Percentiles rank a stretch among this genome's conserved stretches.
Conservation (phyloP, 805 yeast genomes). For the Schizosaccharomyces octosporus region DNA sequence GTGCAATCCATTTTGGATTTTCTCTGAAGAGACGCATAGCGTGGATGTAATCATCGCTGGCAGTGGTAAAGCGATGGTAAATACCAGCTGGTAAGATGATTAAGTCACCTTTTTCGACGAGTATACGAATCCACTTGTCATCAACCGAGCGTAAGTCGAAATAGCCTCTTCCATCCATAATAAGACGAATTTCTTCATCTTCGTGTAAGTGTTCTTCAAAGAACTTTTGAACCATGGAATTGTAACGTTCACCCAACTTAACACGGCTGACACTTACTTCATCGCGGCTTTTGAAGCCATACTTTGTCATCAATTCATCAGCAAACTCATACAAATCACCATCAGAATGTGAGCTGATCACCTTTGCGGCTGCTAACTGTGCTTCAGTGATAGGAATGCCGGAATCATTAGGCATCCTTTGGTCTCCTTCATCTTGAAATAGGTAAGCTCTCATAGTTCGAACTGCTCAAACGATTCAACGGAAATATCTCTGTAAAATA, state of each 20-base stretch:
- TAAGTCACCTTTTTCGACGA: slow-evolving; percentile 36
- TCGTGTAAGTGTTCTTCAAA: slow-evolving; percentile 79
- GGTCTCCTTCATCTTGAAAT: slow-evolving; percentile 38
- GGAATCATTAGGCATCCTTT: slow-evolving; percentile 47
- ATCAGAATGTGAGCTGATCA: slow-evolving; percentile 28
- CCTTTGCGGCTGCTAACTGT: slow-evolving; percentile 37
- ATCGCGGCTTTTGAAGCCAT: slow-evolving; percentile 65
- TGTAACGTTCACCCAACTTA: slow-evolving; percentile 22
- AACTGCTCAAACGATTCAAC: neutral
- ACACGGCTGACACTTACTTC: slow-evolving; percentile 5
- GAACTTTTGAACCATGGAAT: slow-evolving; percentile 36
- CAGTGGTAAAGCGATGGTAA: slow-evolving; percentile 74
- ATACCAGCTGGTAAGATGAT: slow-evolving; percentile 64
- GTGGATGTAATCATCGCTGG: slow-evolving; percentile 33
- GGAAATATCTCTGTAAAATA: neutral
- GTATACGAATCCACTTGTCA: slow-evolving; percentile 56
- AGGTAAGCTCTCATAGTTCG: slow-evolving; percentile 28
- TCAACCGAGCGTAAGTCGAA: slow-evolving; percentile 56
- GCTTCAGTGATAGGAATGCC: slow-evolving; percentile 31
- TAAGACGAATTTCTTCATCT: slow-evolving; percentile 87
- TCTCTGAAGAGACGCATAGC: slow-evolving; percentile 74
- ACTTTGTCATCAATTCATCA: slow-evolving; percentile 36
- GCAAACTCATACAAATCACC: slow-evolving; percentile 16
- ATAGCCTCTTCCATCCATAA: slow-evolving; percentile 71
- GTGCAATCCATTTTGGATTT: slow-evolving; percentile 90